Base-by-base conservation (phyloP, 208 protist genomes). In the Borovskyia barvae region DNA sequence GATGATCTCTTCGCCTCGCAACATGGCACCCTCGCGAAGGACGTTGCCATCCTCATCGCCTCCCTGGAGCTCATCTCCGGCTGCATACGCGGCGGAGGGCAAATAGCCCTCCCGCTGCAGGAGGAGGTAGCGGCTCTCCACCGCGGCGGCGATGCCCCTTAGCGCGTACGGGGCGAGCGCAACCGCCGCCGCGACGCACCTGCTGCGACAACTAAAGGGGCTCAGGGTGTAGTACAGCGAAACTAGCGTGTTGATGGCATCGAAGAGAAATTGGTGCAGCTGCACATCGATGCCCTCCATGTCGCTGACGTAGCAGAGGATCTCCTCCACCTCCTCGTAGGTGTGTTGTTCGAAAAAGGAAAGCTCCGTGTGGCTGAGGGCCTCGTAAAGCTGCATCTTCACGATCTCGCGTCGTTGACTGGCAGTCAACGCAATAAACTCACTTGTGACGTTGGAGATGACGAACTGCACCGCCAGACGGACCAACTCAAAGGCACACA, bases 271-370 rank as follows among this genome's bases (percentile, higher is more conserved):
- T 30, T 79, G 65, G 41, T 87, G 72, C 17, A 91, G 49, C 33
- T 85, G 74, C 24, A 91, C 77, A 48, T 91, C 84, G 12, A 91
- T 70, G 46, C 84, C 84, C 58, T 91, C 84, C 53, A 91, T 72
- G 68, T 91, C 84, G 65, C 78, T 82, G 9, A 77, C 70, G 66
- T 87, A 91, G 70, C 80, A 87, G 1, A 87, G 19, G 9, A 91
- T 72, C 46, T 76, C 59, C 70, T 91, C 84, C 28, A 91, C 66
- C 52, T 80, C 75, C 25, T 88, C 80, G 25, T 66, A 50, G 2
- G 66, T 61, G 62, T 80, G 75, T 9, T 52, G 59, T 47, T 92
- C 85, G 75, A 81, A 88, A 53, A 79, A 88, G 36, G 61, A 56
- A 14, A 88, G 50, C 19, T 82, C 78, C 12, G 75, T 74, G 49